phyloP scores from a whole-genome alignment of 2,329 filamentous ascomycete genomes.

The Xylariales sp. region DNA sequence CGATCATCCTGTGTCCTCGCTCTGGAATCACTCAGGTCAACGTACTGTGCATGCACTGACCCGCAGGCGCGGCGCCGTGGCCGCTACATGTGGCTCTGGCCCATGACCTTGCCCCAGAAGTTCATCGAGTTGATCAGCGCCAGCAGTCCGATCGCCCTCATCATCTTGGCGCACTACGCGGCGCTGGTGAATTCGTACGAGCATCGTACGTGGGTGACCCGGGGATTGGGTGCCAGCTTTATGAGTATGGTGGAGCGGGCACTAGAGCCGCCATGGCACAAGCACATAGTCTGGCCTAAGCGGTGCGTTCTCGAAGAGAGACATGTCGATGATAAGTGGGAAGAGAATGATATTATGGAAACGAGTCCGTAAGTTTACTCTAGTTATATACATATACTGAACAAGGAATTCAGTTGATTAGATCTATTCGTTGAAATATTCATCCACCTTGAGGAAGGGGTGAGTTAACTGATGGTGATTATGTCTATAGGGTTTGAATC shows the following conservation, averaged over 20 bases:
- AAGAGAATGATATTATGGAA: too few relatives aligned
- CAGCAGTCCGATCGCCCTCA: slow-evolving; percentile 11
- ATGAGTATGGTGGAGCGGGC: slow-evolving; percentile 10
- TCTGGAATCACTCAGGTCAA: slow-evolving; percentile 10
- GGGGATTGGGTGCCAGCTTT: slow-evolving; percentile 11
- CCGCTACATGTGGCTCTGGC: slow-evolving; percentile 12
- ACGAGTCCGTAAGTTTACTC: too few relatives aligned
- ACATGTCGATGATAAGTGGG: slow-evolving; percentile 13
- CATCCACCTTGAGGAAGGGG: too few relatives aligned
- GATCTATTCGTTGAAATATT: too few relatives aligned
- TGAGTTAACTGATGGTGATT: too few relatives aligned
- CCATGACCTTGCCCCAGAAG: slow-evolving; percentile 8
- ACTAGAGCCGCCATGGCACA: slow-evolving; percentile 5
- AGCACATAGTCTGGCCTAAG: slow-evolving; percentile 13
- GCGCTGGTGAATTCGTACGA: slow-evolving; percentile 8
- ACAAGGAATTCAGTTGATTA: too few relatives aligned
- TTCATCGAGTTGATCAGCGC: slow-evolving; percentile 13
- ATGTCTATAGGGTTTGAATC: too few relatives aligned
- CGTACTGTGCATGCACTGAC: slow-evolving; percentile 1
- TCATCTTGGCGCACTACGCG: slow-evolving; percentile 14
- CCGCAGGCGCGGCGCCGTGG: background rate
- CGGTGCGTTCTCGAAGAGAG: slow-evolving; percentile 10
- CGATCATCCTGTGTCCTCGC: slow-evolving; percentile 11
- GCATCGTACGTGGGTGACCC: slow-evolving; percentile 8
- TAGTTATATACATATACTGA: too few relatives aligned